phyloP scores from a whole-genome alignment of 1,139 yeast genomes.

The Kodamaea fungicola region DNA sequence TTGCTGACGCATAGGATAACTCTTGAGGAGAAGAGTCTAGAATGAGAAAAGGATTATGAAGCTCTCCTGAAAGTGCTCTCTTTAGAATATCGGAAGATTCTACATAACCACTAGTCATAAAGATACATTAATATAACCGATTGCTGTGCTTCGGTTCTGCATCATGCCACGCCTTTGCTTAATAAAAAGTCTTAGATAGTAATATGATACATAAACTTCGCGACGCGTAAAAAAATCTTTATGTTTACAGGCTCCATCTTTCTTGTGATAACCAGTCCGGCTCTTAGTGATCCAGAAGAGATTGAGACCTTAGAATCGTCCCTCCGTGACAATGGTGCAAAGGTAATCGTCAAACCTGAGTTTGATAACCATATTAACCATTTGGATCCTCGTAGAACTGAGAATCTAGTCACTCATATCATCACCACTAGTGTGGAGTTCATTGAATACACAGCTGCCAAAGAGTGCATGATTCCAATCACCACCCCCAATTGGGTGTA shows the following conservation, averaged over 20 bases:
- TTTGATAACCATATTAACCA: conserved; percentile 23
- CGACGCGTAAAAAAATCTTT: neutral
- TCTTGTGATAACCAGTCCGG: conserved; percentile 36
- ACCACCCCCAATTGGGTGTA: conserved; percentile 64
- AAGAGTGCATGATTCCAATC: conserved; percentile 61
- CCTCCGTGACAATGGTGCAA: conserved; percentile 21
- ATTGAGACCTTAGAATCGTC: conserved; percentile 16
- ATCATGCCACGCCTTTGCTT: conserved; percentile 1
- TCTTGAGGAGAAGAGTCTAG: neutral
- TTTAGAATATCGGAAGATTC: neutral
- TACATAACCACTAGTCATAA: too few species aligned
- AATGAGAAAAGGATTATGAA: neutral
- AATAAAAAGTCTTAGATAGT: conserved; percentile 4
- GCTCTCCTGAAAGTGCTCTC: neutral
- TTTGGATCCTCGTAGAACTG: conserved; percentile 14
- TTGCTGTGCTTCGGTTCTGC: conserved; percentile 2
- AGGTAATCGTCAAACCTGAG: conserved; percentile 22
- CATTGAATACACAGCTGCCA: conserved; percentile 50
- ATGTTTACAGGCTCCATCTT: conserved; percentile 40
- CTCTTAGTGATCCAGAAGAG: conserved; percentile 17
- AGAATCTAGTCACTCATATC: conserved; percentile 41
- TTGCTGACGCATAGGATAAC: conserved; percentile 15
- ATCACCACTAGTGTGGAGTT: conserved; percentile 54
- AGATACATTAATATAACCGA: neutral
- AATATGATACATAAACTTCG: conserved; percentile 2